Evolutionary conservation across 78 protist species (phyloP), one percentile per base, ranked within the genome.

Genomic region (Anaeramoeba flamelloides): DNA sequence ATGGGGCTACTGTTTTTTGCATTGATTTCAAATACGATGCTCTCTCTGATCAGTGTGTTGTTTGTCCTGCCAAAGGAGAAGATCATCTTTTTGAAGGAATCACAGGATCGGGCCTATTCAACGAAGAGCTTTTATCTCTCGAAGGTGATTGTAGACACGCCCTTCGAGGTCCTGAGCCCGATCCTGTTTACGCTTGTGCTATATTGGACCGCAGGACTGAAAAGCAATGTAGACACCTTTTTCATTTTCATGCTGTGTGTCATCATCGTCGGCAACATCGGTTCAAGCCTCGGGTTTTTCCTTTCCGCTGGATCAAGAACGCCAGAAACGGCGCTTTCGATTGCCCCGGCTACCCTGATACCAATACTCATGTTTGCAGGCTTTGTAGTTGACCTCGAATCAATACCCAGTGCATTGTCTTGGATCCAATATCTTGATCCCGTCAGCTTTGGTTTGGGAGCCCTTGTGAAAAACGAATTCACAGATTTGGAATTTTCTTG

Each of bases 331-430:
- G n/a, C n/a, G n/a, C n/a, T n/a, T n/a, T n/a, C n/a, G n/a, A n/a
- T 17, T 12, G 0, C 83, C 31, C 80, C 78, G 2, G 12, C 41
- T 38, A 1, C 78, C 38, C 33, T 82, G 41, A 79, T 85, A 38
- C 86, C 84, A 79, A 84, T 81, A 78, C 33, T 87, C 37, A 81
- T 87, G 39, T 83, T 76, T 38, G 77, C 87, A 0, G 89, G 89
- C 34, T 75, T 87, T 75, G 81, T 83, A 75, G 30, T 87, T 74
- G 1, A 0, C 0, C 3, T 33, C 82, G 1, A 8, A 74, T 76
- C 38, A 75, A 87, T 87, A 75, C 89, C 89, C 3, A 34, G 2
- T 31, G 77, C 3, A 34, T 3, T 87, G 40, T 84, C 86, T 36
- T 87, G 89, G 89, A 77, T 65, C 34, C 86, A 87, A 87, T 83